phyloP scores from a whole-genome alignment of 768 basidiomycete species.

The Baorangia bicolor region DNA sequence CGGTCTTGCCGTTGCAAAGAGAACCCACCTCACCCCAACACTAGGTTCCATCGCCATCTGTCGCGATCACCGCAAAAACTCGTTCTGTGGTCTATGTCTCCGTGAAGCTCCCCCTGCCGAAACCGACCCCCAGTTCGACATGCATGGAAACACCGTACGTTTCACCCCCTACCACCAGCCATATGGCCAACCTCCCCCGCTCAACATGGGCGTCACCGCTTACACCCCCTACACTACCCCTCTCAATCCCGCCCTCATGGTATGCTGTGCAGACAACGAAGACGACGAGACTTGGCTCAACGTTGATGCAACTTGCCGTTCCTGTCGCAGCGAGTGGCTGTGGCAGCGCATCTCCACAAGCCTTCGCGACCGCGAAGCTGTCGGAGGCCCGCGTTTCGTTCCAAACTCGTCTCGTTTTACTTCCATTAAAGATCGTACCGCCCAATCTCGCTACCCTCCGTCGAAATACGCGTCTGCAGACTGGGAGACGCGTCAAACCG shows the following conservation, averaged over 20 bases:
- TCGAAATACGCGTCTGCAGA: slow-evolving; percentile 40
- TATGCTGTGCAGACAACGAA: slow-evolving; percentile 66
- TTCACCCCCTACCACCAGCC: slow-evolving; percentile 35
- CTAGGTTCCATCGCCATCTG: slow-evolving; percentile 54
- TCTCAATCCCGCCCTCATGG: slow-evolving; percentile 32
- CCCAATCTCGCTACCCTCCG: slow-evolving; percentile 25
- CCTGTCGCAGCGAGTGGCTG: slow-evolving; percentile 64
- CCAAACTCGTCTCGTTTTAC: slow-evolving; percentile 14
- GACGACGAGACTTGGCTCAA: slow-evolving; percentile 67
- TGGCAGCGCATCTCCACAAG: slow-evolving; percentile 55
- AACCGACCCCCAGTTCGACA: slow-evolving; percentile 34
- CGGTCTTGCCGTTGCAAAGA: slow-evolving; percentile 55
- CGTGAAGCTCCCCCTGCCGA: slow-evolving; percentile 55
- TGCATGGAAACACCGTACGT: slow-evolving; percentile 32
- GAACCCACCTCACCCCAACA: slow-evolving; percentile 39
- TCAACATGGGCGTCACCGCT: slow-evolving; percentile 22
- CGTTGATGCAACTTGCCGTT: slow-evolving; percentile 65
- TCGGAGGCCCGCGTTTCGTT: slow-evolving; percentile 46
- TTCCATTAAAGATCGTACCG: slow-evolving; percentile 14
- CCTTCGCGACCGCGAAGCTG: slow-evolving; percentile 52
- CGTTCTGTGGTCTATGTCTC: slow-evolving; percentile 69
- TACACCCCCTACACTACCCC: slow-evolving; percentile 26
- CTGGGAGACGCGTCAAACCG: slow-evolving; percentile 65
- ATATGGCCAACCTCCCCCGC: slow-evolving; percentile 21
- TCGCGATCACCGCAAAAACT: slow-evolving; percentile 60